Base-by-base conservation (phyloP, 768 basidiomycete genomes). In the Kwoniella pini region DNA sequence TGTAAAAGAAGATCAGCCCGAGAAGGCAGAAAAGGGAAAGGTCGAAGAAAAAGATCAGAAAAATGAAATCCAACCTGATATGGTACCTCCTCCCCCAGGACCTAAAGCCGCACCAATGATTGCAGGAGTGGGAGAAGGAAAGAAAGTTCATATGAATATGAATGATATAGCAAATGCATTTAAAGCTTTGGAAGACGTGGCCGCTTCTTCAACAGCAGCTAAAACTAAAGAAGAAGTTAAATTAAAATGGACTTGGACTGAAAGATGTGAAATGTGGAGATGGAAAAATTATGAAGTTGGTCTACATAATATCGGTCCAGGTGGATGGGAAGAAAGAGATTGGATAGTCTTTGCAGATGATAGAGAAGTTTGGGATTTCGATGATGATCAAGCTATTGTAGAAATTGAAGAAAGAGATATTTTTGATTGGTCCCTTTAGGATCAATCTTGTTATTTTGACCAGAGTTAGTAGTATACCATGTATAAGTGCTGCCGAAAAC, bases 331-430 rank as follows among this genome's bases (percentile, higher is more conserved):
- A 48, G 72, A 74, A 57, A 54, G 72, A 58, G 72, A 74, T 45
- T 74, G 72, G 72, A 68, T 63, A 54, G 64, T 68, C 7, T 74
- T 74, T 58, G 70, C 72, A 13, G 72, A 74, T 60, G 70, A 59
- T 48, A 52, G 66, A 33, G 68, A 66, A 4, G 65, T 67, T 24
- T 64, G 59, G 28, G 66, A 70, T 48, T 70, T 60, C 56, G 68
- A 70, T 38, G 53, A 45, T 9, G 66, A 71, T 40, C 45, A 59
- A 56, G 58, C 40, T 4, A 52, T 52, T 39, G 42, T 36, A 5
- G 70, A 74, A 54, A 28, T 36, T 5, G 49, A 55, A 1, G 72
- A 74, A 57, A 30, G 22, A 28, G 68, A 74, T 54, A 38, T 71
- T 1, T 69, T 71, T 54, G 70, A 74, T 64, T 74, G 72, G 70